Evolutionary conservation across 495 filamentous ascomycete species (phyloP).

Genomic region (Lichina pygmaea): DNA sequence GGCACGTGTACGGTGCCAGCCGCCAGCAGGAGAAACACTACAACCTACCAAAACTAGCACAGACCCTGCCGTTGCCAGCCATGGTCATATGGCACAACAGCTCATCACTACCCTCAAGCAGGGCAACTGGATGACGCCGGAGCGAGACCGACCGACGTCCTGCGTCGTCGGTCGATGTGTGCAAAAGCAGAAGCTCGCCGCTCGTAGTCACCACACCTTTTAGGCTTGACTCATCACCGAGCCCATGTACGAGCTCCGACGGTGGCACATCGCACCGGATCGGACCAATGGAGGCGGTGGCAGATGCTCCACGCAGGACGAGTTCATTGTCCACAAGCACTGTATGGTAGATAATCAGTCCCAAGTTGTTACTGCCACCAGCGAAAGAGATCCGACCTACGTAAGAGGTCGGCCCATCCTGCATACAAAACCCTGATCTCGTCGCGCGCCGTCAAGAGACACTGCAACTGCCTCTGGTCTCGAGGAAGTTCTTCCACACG

Average conservation of each 20-base stretch:
- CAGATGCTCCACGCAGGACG: neutral
- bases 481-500: neutral
- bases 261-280: neutral
- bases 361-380: neutral
- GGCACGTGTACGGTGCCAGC: neutral
- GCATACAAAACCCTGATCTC: neutral
- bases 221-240: neutral
- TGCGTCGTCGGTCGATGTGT: neutral
- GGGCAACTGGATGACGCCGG: neutral
- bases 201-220: neutral
- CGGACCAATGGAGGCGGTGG: neutral
- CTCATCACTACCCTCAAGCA: no score
- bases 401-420: conserved; percentile 1
- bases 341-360: neutral
- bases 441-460: neutral
- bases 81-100: neutral
- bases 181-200: neutral
- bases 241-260: neutral
- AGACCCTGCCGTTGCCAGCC: neutral
- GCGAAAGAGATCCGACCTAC: neutral
- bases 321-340: neutral
- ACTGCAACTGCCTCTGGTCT: neutral
- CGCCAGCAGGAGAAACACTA: neutral
- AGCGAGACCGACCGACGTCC: neutral
- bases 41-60: neutral